Percentiles rank a stretch among this genome's conserved stretches.
Conservation (phyloP, 768 basidiomycete genomes). For the Mycena metata region DNA sequence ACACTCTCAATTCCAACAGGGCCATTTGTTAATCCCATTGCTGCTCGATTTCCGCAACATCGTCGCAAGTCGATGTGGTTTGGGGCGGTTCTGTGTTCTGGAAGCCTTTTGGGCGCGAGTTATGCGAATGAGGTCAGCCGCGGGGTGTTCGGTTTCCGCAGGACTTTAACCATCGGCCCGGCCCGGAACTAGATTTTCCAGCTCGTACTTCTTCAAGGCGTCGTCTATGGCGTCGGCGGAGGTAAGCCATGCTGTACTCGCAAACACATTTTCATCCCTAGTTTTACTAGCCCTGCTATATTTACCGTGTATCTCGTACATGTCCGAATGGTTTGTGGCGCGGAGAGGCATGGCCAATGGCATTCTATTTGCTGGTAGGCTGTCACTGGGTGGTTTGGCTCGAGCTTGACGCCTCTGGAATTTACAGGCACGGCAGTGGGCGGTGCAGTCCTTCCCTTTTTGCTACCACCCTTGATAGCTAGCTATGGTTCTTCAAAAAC, state of each 20-base stretch:
- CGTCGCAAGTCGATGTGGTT: slow-evolving; percentile 41
- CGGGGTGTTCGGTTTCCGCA: no score
- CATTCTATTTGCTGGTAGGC: slow-evolving; percentile 49
- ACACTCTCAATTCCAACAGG: neutral
- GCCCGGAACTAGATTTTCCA: slow-evolving; percentile 30
- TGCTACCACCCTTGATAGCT: slow-evolving; percentile 43
- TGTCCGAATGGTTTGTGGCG: slow-evolving; percentile 51
- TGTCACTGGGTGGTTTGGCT: no score
- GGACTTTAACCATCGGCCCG: no score
- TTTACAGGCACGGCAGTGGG: slow-evolving; percentile 46
- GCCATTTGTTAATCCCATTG: slow-evolving; percentile 37
- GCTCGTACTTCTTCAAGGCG: slow-evolving; percentile 44
- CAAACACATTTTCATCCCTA: no score
- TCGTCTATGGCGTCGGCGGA: slow-evolving; percentile 46
- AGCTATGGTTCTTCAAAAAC: slow-evolving; percentile 41
- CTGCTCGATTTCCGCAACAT: slow-evolving; percentile 42
- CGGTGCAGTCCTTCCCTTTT: slow-evolving; percentile 45
- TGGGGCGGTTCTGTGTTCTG: slow-evolving; percentile 40
- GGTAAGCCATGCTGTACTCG: no score
- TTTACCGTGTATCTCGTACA: slow-evolving; percentile 42
- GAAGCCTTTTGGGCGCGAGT: slow-evolving; percentile 44
- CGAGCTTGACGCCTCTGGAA: no score
- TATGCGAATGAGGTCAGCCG: no score
- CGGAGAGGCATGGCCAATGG: slow-evolving; percentile 50
- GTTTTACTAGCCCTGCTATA: slow-evolving; percentile 46